Evolutionary conservation across 768 basidiomycete species (phyloP), one percentile per base, ranked within the genome.

Genomic region (Kwoniella bestiolae): DNA sequence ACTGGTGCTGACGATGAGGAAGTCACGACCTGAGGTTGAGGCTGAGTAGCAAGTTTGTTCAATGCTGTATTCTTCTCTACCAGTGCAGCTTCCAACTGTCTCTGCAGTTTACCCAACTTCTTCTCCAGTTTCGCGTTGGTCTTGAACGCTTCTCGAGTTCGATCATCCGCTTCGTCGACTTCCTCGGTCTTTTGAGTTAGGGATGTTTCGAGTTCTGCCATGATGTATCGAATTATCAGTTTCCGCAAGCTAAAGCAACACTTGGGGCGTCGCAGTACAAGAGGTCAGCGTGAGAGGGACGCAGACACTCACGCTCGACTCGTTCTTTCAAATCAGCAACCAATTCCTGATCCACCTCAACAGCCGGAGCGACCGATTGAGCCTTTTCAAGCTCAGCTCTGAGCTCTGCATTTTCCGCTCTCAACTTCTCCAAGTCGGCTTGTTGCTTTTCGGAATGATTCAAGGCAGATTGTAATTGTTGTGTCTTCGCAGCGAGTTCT

Each of bases 121-220:
- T 78, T 78, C 50, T 78, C 76, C n/a, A 78, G 57, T 49, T 72
- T 75, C 14, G 68, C 64, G n/a, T 76, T 76, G 23, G 65, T 45
- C 25, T 68, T 69, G 64, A 70, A 72, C 18, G 63, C 66, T 50
- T 76, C 75, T 25, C 72, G 62, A 23, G 73, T 74, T 47, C 67
- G 63, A 56, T 78, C 74, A 35, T 75, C 74, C 11, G 76, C 76
- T 52, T 72, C 72, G 65, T 78, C 76, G 21, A 78, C 72, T 38
- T 78, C 76, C 50, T 72, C 67, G 18, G 65, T 69, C 60, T 75
- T 75, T 35, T 66, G 58, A 5, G 63, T 70, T 18, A 73, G 58
- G 8, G 72, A 58, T 5, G 64, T 38, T 55, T 73, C 71, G 28
- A 78, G 70, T 56, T 75, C 76, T 74, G 61, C 46, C 16, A 50